Conservation (phyloP, 176 grass and related monocot genomes). For the Aegilops sharonensis region DNA sequence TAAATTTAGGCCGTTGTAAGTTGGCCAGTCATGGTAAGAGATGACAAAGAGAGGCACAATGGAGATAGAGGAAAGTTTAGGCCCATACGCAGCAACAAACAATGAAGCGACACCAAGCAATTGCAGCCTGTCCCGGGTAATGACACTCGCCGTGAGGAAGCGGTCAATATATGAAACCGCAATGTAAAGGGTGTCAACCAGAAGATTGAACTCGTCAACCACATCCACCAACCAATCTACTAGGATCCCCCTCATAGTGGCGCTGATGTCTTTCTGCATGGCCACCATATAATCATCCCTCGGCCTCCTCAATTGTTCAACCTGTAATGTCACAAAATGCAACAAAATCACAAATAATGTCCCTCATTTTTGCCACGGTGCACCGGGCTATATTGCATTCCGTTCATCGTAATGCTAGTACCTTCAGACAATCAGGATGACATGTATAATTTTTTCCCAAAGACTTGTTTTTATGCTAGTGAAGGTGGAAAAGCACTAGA, state of each 20-base stretch:
- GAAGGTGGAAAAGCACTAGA: not conserved
- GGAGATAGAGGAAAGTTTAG: not conserved
- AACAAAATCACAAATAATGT: slow-evolving; percentile 16
- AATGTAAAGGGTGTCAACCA: slow-evolving; percentile 45
- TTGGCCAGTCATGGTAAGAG: not conserved
- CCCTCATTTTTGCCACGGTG: not conserved
- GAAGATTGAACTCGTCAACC: slow-evolving; percentile 49
- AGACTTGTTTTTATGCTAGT: not conserved
- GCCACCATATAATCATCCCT: slow-evolving; percentile 28
- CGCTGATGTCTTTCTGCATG: slow-evolving; percentile 40
- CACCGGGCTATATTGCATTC: not conserved
- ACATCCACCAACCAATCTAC: slow-evolving; percentile 65
- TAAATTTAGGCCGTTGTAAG: not conserved
- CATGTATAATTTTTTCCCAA: not conserved
- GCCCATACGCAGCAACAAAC: slow-evolving; percentile 51
- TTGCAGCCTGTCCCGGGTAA: slow-evolving; percentile 40
- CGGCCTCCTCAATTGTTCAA: slow-evolving; percentile 40
- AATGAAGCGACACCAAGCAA: slow-evolving; percentile 50
- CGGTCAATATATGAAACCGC: slow-evolving; percentile 50
- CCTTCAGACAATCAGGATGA: not conserved
- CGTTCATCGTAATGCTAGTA: too few relatives aligned
- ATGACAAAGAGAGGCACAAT: slow-evolving; percentile 6
- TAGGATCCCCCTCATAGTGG: slow-evolving; percentile 45
- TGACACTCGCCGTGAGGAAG: slow-evolving; percentile 30
- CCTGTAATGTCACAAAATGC: slow-evolving; percentile 1